Percentiles rank a stretch among this genome's conserved stretches.
Evolutionary conservation across 805 yeast species (phyloP).

Genomic region (Cyberlindnera meyerae): DNA sequence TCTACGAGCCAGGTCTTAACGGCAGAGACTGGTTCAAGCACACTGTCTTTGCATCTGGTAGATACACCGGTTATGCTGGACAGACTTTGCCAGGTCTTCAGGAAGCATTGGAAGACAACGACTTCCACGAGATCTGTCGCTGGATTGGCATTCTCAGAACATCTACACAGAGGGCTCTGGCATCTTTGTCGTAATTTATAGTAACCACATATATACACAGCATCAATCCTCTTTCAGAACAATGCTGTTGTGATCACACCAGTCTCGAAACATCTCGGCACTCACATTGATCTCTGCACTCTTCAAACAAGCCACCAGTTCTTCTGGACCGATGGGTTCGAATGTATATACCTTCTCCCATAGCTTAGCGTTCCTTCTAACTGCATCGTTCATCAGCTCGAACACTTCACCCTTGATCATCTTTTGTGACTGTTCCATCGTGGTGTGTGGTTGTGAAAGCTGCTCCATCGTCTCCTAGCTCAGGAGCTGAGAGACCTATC

Average conservation of each 20-base stretch:
- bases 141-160: slow-evolving; percentile 25
- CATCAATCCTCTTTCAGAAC: slow-evolving; percentile 16
- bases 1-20: slow-evolving; percentile 41
- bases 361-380: slow-evolving; percentile 6
- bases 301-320: slow-evolving; percentile 5
- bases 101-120: slow-evolving; percentile 48
- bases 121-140: slow-evolving; percentile 28
- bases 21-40: slow-evolving; percentile 52
- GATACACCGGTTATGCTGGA: slow-evolving; percentile 54
- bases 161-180: slow-evolving; percentile 9
- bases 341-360: slow-evolving; percentile 22
- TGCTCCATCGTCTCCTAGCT: slow-evolving; percentile 15
- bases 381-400: slow-evolving; percentile 12
- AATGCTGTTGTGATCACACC: slow-evolving; percentile 26
- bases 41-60: slow-evolving; percentile 47
- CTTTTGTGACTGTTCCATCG: slow-evolving; percentile 18
- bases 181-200: not conserved
- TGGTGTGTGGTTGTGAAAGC: slow-evolving; percentile 19
- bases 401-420: slow-evolving; percentile 22
- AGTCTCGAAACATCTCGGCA: slow-evolving; percentile 13
- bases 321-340: slow-evolving; percentile 17
- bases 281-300: slow-evolving; percentile 9
- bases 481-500: slow-evolving; percentile 11
- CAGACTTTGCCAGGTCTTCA: slow-evolving; percentile 47
- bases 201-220: not conserved